Evolutionary conservation across 306 rosid species (phyloP), one percentile per base, ranked within the genome.

Genomic region (Geum urbanum): DNA sequence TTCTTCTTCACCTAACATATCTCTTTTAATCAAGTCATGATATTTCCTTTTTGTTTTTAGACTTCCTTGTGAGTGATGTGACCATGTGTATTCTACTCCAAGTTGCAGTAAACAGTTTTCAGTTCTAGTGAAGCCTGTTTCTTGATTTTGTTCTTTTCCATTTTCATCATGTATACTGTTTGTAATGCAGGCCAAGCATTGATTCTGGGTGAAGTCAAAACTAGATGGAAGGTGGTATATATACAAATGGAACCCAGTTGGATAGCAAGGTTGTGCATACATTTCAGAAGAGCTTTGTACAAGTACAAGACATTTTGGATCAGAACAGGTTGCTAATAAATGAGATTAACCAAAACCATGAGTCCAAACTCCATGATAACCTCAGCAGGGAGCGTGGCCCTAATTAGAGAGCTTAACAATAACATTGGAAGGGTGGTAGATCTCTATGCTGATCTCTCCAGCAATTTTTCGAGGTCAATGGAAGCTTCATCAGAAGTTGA

Each of bases 381-480:
- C 77, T 88, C 82, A 91, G 68, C 78, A 63, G 94, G 94, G 54
- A 91, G 89, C 19, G 97, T 87, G 35, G 87, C 96, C 52, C 84
- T 91, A 85, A 91, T 91, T 72, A 80, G 86, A 75, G 97, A 91
- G 79, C 96, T 91, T 11, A 91, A 89, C 78, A 91, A 82, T 85
- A 91, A 91, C 61, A 91, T 91, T 80, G 83, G 87, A 83, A 85
- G 97, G 81, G 97, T 91, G 69, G 97, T 91, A 65, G 96, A 91
- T 86, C 91, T 91, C 63, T 91, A 91, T 80, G 96, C 91, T 63
- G 89, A 87, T 77, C 90, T 91, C 68, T 91, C 97, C 37, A 83
- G 72, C 56, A 84, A 90, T 58, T 86, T 88, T 73, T 63, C 87
- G 69, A 88, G 84, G 76, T 88, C 97, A 50, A 44, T 74, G 57